Evolutionary conservation across 257 asterid genomes (phyloP).

Genomic region (Cynanchum wilfordii): DNA sequence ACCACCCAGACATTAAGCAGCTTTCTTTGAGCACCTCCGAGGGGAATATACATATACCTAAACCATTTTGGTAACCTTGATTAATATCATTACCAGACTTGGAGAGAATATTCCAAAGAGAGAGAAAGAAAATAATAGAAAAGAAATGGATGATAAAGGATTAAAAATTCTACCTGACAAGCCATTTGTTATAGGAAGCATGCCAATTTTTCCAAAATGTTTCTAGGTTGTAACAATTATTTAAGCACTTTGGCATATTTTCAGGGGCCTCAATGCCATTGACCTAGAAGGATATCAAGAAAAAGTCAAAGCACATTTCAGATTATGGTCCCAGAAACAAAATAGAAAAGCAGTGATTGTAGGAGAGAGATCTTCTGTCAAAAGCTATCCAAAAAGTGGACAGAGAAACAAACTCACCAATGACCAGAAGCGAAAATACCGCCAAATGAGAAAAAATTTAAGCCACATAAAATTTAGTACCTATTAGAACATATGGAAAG

Average conservation of each 20-base stretch:
- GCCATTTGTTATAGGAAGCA: slow-evolving; percentile 98
- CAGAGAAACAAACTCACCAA: slow-evolving; percentile 50
- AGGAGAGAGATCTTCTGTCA: background rate
- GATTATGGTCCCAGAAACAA: background rate
- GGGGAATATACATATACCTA: slow-evolving; percentile 92
- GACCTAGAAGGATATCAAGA: slow-evolving; percentile 43
- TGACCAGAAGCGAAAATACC: slow-evolving; percentile 91
- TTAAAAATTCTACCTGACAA: slow-evolving; percentile 57
- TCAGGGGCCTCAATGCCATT: slow-evolving; percentile 93
- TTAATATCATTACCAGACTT: slow-evolving; percentile 5
- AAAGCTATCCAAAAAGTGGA: background rate
- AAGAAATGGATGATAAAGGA: background rate
- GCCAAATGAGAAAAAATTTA: slow-evolving; percentile 91
- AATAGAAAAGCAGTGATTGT: background rate
- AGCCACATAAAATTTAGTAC: slow-evolving; percentile 98
- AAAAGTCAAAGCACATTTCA: slow-evolving; percentile 1
- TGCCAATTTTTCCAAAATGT: slow-evolving; percentile 98
- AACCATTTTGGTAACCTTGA: background rate
- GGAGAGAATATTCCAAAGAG: background rate
- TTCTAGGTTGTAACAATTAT: slow-evolving; percentile 89
- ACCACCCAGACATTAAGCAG: slow-evolving; percentile 90
- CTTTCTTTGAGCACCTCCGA: slow-evolving; percentile 85
- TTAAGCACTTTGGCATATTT: slow-evolving; percentile 92
- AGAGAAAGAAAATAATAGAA: slow-evolving; percentile 1
- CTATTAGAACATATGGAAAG: slow-evolving; percentile 31